These are phyloP conservation scores for Dichomitus squalens DNA, from an alignment of 1,284 basidiomycete genomes.

Conservation along the genomic window DNA sequence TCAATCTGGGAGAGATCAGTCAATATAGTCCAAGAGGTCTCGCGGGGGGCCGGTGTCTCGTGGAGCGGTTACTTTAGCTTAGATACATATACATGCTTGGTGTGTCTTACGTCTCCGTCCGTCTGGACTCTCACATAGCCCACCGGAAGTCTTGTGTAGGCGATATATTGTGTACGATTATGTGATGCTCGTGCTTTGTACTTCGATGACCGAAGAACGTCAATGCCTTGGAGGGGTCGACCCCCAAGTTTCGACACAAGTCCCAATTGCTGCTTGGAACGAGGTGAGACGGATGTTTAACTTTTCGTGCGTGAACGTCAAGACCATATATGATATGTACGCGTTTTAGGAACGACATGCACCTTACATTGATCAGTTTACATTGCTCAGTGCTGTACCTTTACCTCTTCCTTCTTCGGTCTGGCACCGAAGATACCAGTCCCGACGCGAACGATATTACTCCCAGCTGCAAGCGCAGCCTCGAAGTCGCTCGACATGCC, in stretches of 20 bases:
- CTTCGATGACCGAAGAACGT: background rate
- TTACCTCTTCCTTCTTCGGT: slow-evolving; percentile 47
- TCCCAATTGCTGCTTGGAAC: background rate
- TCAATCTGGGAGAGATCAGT: no score
- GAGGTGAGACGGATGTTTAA: no score
- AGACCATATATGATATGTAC: no score
- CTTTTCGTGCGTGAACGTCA: no score
- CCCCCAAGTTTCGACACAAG: background rate
- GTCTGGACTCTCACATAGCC: background rate
- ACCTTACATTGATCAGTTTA: background rate
- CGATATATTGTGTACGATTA: slow-evolving; percentile 3
- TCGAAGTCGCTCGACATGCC: slow-evolving; percentile 98
- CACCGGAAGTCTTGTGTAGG: background rate
- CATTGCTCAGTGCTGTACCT: background rate
- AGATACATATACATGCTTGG: background rate
- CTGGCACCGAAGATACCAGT: slow-evolving; percentile 88
- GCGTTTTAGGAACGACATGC: background rate
- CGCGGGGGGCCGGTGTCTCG: no score
- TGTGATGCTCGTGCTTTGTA: background rate
- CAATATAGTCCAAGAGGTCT: background rate
- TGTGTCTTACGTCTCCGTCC: no score
- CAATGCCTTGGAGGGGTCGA: background rate
- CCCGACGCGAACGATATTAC: slow-evolving; percentile 90
- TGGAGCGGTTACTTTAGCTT: background rate
- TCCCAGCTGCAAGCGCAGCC: slow-evolving; percentile 82